phyloP scores from a whole-genome alignment of 2,329 filamentous ascomycete species.

The Aschersonia sp. region DNA sequence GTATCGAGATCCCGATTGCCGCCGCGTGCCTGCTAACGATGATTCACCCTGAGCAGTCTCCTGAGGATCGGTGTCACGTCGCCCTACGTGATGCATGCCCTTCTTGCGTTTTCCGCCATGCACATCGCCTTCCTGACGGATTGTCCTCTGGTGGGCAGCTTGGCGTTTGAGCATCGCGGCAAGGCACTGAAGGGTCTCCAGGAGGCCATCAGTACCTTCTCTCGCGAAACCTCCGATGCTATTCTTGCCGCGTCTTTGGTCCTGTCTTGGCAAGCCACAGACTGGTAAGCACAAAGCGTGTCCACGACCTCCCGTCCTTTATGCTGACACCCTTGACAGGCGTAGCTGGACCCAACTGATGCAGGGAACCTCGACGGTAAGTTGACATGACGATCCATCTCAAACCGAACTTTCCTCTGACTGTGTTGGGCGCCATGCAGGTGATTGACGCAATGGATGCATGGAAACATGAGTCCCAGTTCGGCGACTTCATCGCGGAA shows the following conservation, averaged over 20 bases:
- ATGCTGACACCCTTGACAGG: conserved; percentile 36
- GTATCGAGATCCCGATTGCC: background rate
- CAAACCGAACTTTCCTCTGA: too few species aligned
- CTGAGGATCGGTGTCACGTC: conserved; percentile 70
- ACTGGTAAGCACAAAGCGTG: conserved; percentile 54
- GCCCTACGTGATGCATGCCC: conserved; percentile 83
- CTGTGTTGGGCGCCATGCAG: conserved; percentile 24
- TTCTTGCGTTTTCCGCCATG: conserved; percentile 87
- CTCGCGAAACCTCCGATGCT: conserved; percentile 74
- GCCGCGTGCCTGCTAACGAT: background rate
- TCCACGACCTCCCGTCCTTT: background rate
- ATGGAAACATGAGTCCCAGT: conserved; percentile 82
- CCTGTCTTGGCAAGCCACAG: conserved; percentile 88
- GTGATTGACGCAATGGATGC: conserved; percentile 83
- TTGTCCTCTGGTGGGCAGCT: conserved; percentile 70
- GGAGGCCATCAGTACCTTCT: conserved; percentile 74
- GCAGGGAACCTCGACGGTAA: conserved; percentile 77
- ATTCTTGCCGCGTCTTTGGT: conserved; percentile 83
- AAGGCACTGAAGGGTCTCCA: conserved; percentile 78
- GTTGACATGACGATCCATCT: conserved; percentile 14
- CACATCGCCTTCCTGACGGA: conserved; percentile 83
- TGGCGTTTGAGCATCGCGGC: conserved; percentile 80
- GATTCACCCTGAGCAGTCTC: conserved; percentile 8
- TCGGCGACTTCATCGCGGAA: conserved; percentile 67
- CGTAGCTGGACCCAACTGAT: conserved; percentile 86